Percentiles rank a stretch among this genome's conserved stretches.
Conservation (phyloP, 768 basidiomycete species). For the Boletus barrowsii region DNA sequence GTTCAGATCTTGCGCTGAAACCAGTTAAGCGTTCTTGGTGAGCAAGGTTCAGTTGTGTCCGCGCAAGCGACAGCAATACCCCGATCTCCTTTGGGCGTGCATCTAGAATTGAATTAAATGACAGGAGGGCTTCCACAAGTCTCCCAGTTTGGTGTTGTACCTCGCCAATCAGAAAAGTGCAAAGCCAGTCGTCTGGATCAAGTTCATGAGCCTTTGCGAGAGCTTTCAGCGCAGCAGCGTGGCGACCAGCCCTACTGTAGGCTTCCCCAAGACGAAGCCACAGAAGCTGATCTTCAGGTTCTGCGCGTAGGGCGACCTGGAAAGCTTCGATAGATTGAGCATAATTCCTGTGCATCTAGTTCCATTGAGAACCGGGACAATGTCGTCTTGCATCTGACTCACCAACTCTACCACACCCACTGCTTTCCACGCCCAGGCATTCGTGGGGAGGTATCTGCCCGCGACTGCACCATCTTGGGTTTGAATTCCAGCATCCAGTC, state of each 20-base stretch:
- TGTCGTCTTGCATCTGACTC: slow-evolving; percentile 28
- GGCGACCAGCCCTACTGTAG: slow-evolving; percentile 83
- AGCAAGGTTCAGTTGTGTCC: slow-evolving; percentile 71
- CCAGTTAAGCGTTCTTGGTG: slow-evolving; percentile 62
- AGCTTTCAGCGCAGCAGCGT: slow-evolving; percentile 87
- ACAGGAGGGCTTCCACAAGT: slow-evolving; percentile 68
- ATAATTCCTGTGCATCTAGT: slow-evolving; percentile 67
- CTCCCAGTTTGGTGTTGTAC: slow-evolving; percentile 77
- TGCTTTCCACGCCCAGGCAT: slow-evolving; percentile 99
- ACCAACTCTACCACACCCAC: slow-evolving; percentile 89
- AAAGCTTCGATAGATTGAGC: slow-evolving; percentile 74
- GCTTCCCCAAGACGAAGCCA: slow-evolving; percentile 94
- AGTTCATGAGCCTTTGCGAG: slow-evolving; percentile 72
- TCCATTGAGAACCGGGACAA: not conserved
- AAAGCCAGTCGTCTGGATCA: slow-evolving; percentile 78
- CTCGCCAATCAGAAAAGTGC: slow-evolving; percentile 78
- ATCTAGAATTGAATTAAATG: slow-evolving; percentile 56
- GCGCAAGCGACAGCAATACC: slow-evolving; percentile 66
- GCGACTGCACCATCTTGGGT: slow-evolving; percentile 39
- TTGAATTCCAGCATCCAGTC: slow-evolving; percentile 56
- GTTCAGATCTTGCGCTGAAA: slow-evolving; percentile 70
- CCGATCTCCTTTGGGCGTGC: slow-evolving; percentile 66
- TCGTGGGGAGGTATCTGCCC: slow-evolving; percentile 62
- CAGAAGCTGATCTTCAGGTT: slow-evolving; percentile 71
- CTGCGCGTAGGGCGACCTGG: slow-evolving; percentile 80